Percentiles rank a stretch among this genome's conserved stretches.
Evolutionary conservation across 2,329 filamentous ascomycete species (phyloP).

Genomic region (Gaeumannomyces tritici): DNA sequence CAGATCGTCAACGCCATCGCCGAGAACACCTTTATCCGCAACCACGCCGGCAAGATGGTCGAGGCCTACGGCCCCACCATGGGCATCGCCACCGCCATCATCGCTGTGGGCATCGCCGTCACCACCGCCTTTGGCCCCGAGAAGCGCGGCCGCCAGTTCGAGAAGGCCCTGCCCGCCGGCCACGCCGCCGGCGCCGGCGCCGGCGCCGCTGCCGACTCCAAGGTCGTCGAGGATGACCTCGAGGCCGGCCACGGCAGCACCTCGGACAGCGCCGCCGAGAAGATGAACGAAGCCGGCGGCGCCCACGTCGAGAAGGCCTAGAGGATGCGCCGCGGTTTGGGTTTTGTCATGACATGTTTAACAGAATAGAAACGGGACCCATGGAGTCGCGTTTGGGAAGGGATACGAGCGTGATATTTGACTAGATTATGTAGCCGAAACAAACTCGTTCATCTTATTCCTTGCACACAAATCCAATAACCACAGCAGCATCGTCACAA

Average conservation of each 20-base stretch:
- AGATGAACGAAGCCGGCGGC: not conserved
- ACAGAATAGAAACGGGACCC: not conserved
- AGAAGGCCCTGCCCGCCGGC: constrained; percentile 34
- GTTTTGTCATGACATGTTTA: not conserved
- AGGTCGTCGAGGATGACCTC: constrained; percentile 6
- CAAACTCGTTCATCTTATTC: too few species aligned
- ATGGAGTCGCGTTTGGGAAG: too few species aligned
- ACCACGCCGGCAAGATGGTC: constrained; percentile 43
- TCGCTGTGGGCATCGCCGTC: constrained; percentile 57
- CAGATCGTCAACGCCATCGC: constrained; percentile 71
- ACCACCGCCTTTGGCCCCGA: constrained; percentile 66
- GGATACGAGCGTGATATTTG: too few species aligned
- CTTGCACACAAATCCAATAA: too few species aligned
- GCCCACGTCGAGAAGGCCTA: not conserved
- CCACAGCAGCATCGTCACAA: too few species aligned
- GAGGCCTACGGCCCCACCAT: constrained; percentile 68
- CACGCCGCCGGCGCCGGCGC: constrained; percentile 18
- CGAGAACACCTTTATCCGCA: constrained; percentile 49
- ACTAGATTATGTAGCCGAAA: too few species aligned
- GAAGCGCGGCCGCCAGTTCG: constrained; percentile 62
- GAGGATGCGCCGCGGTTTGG: too few species aligned
- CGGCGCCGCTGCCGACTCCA: constrained; percentile 9
- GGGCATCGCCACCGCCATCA: constrained; percentile 69
- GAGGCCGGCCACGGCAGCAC: not conserved
- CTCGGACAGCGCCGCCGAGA: not conserved